Evolutionary conservation across 2,329 filamentous ascomycete species (phyloP), one percentile per base, ranked within the genome.

Genomic region (Geosmithia putterillii): DNA sequence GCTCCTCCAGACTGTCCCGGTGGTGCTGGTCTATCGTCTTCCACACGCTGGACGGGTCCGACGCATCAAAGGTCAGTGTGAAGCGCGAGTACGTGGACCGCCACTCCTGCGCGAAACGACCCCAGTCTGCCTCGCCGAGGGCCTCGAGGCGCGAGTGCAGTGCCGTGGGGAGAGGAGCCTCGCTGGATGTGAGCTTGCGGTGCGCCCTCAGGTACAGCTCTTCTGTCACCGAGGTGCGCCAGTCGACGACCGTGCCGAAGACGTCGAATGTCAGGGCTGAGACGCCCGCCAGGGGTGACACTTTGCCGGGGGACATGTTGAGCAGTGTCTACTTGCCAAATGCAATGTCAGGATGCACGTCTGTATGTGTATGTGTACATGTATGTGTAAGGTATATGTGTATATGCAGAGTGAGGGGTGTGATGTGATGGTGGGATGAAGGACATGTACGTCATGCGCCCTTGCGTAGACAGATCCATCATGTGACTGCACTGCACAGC

Each of bases 191-290:
- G 14, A 56, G 54, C 51, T 74, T 73, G 45, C 65, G 59, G 22
- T 61, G 55, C 14, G 76, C 71, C 35, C 69, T 67, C 10, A 66
- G 55, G 20, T 62, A 57, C 40, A 92, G 71, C 43, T 76, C 74
- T 8, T 69, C 63, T 14, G 70, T 74, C 18, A 92, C 76, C 2
- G 78, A 76, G 35, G 67, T 67, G 45, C 84, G 80, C 84, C 85
- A 90, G 65, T 90, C 73, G 39, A 92, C 85, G 48, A 81, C 77
- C 1, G 86, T 92, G 50, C 84, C 84, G 59, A 89, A 88, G 52
- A 87, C 74, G 62, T 88, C 83, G 54, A 86, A 87, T 43, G 80
- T 70, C 28, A 88, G 65, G 7, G 74, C 82, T 50, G 77, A 76
- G 48, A 75, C 52, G 22, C 54, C 47, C 20, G 50, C 40, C 14